These are phyloP conservation scores for Zymoseptoria crescenta DNA, from an alignment of 2,329 filamentous ascomycete species.

Conservation along the genomic window DNA sequence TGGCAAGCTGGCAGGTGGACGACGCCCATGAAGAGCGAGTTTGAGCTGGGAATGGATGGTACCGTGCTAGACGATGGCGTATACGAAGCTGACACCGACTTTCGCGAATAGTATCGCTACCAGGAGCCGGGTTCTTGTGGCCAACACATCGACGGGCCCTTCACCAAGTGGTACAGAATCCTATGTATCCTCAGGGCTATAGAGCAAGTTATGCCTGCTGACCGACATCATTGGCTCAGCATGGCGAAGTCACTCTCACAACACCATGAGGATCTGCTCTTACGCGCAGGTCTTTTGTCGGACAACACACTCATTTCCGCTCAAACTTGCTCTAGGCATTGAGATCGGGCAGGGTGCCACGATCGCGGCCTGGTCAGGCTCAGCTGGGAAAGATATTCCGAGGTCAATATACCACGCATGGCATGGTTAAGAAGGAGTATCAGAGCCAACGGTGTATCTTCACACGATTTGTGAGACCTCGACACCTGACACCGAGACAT, in stretches of 20 bases:
- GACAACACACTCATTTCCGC: neutral
- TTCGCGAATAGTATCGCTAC: neutral
- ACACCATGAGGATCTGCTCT: neutral
- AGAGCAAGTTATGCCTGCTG: neutral
- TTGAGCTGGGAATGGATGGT: neutral
- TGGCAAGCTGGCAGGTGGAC: neutral
- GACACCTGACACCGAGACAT: neutral
- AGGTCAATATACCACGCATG: neutral
- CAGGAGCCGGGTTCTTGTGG: neutral
- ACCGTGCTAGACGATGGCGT: neutral
- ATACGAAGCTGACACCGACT: neutral
- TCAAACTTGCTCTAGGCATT: neutral
- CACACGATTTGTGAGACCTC: neutral
- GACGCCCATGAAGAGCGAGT: neutral
- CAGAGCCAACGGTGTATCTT: neutral
- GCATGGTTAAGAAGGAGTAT: neutral
- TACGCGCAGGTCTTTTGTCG: neutral
- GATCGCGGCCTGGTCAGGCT: neutral
- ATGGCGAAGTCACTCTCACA: neutral
- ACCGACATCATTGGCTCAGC: neutral
- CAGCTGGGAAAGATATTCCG: neutral
- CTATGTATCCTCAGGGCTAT: neutral
- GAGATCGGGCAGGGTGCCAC: neutral
- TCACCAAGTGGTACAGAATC: neutral
- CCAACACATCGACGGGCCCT: neutral